These are phyloP conservation scores for Aspergillus biplanus DNA, from an alignment of 495 filamentous ascomycete species.

Conservation along the genomic window DNA sequence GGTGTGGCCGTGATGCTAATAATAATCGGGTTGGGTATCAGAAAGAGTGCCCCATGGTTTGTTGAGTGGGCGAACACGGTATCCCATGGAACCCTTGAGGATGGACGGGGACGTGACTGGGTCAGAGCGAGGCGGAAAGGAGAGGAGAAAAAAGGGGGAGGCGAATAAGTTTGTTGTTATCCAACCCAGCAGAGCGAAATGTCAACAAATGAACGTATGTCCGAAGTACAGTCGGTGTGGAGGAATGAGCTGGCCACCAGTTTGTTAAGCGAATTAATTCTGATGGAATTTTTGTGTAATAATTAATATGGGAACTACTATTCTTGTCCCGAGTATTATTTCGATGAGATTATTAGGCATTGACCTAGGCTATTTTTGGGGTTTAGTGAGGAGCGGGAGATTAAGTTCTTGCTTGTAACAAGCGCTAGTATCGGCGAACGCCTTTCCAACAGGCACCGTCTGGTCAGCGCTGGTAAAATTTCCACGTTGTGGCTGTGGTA, in stretches of 20 bases:
- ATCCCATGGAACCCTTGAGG: constrained; percentile 25
- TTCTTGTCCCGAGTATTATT: not conserved
- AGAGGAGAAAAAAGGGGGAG: constrained; percentile 24
- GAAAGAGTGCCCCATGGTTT: constrained; percentile 9
- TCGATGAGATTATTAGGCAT: no score
- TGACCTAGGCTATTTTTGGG: not conserved
- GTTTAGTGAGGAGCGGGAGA: not conserved
- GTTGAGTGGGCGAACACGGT: constrained; percentile 6
- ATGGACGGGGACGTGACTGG: constrained; percentile 34
- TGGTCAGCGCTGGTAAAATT: not conserved
- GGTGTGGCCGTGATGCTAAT: no score
- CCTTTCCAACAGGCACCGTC: not conserved
- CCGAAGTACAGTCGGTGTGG: not conserved
- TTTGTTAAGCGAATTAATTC: not conserved
- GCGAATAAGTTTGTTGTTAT: constrained; percentile 21
- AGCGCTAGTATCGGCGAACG: not conserved
- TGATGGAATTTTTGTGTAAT: not conserved
- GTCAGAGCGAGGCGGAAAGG: not conserved
- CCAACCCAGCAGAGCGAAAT: not conserved
- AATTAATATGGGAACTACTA: no score
- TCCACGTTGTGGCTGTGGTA: constrained; percentile 4
- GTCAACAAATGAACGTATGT: not conserved
- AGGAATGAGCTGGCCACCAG: not conserved
- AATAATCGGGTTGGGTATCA: constrained; percentile 9
- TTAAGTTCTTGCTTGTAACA: not conserved